These are phyloP conservation scores for Aureobasidium sp. DNA, from an alignment of 2,329 filamentous ascomycete species.

Conservation along the genomic window DNA sequence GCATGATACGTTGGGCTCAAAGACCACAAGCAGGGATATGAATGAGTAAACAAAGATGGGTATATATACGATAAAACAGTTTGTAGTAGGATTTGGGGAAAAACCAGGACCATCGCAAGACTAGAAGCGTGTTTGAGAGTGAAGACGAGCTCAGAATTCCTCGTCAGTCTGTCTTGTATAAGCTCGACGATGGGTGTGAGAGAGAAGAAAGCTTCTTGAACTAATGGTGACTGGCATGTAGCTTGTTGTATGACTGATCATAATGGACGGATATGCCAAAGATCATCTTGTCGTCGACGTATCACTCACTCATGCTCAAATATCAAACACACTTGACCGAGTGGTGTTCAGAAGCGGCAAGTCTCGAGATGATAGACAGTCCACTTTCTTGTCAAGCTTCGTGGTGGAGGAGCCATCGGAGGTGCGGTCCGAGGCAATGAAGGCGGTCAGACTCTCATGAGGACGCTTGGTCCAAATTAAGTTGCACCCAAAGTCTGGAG, in stretches of 20 bases:
- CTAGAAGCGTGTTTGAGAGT: background rate
- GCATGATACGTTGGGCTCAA: background rate
- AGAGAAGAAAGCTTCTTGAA: background rate
- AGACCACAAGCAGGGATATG: background rate
- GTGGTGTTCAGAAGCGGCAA: background rate
- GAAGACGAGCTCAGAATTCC: background rate
- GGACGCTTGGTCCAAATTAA: slow-evolving; percentile 21
- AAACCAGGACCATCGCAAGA: background rate
- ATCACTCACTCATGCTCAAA: background rate
- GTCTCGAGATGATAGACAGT: background rate
- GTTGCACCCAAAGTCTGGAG: slow-evolving; percentile 59
- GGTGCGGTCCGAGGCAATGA: background rate
- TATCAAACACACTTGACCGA: background rate
- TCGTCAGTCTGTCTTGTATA: too few relatives aligned
- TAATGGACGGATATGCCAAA: background rate
- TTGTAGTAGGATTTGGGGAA: background rate
- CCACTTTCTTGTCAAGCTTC: background rate
- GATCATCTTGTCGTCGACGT: background rate
- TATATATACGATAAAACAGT: background rate
- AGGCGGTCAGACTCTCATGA: background rate
- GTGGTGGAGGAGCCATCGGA: background rate
- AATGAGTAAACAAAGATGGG: background rate
- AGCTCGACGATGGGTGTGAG: background rate
- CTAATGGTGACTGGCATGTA: background rate
- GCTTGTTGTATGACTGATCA: background rate